Conservation (phyloP, 2,329 filamentous ascomycete species). For the Venturia nashicola region DNA sequence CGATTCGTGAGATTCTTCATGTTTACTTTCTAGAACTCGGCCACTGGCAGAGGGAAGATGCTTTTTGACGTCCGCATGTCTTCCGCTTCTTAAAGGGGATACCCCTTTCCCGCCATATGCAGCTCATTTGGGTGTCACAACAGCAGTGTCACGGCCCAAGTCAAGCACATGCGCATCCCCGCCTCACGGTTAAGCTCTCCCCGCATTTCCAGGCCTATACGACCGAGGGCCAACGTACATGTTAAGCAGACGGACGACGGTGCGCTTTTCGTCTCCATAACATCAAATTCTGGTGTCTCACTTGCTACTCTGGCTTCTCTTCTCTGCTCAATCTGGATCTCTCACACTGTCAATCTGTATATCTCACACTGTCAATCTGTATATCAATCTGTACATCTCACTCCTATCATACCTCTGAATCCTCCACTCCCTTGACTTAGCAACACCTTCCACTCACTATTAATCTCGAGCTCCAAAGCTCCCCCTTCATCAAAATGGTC, state of each 20-base stretch:
- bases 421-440: neutral
- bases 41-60: neutral
- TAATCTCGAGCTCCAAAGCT: neutral
- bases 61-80: neutral
- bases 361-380: too few relatives aligned
- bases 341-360: too few relatives aligned
- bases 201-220: neutral
- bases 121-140: too few relatives aligned
- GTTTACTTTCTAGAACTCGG: too few relatives aligned
- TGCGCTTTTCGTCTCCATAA: neutral
- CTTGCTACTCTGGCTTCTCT: too few relatives aligned
- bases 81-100: neutral
- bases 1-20: neutral
- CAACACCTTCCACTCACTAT: neutral
- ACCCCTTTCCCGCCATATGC: neutral
- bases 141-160: too few relatives aligned
- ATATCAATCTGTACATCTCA: neutral
- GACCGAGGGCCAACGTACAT: neutral
- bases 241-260: neutral
- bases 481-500: conserved; percentile 28
- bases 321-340: too few relatives aligned
- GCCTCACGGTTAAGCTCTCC: neutral
- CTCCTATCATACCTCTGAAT: neutral
- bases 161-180: too few relatives aligned
- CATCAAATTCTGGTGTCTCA: neutral